phyloP scores from a whole-genome alignment of 805 yeast species.

The Ogataea pilisensis region DNA sequence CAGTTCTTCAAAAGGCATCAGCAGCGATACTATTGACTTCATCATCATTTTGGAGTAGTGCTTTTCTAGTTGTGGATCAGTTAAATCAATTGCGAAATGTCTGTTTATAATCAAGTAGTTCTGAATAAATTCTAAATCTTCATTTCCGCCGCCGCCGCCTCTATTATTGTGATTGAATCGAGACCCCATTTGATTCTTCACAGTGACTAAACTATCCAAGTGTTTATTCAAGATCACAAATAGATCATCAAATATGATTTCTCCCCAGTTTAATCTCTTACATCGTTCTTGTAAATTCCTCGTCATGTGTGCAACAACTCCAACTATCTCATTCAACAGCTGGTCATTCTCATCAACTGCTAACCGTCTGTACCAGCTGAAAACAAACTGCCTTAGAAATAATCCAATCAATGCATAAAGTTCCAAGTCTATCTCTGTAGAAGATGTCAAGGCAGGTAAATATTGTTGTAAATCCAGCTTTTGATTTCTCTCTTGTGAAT shows the following conservation, averaged over 20 bases:
- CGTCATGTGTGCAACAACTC: slow-evolving; percentile 36
- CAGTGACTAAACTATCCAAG: slow-evolving; percentile 9
- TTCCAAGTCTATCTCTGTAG: slow-evolving; percentile 38
- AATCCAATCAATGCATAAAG: slow-evolving; percentile 45
- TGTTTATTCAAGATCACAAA: slow-evolving; percentile 37
- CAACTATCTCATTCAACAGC: slow-evolving; percentile 38
- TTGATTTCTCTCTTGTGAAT: not conserved
- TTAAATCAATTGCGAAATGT: slow-evolving; percentile 20
- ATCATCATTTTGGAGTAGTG: slow-evolving; percentile 35
- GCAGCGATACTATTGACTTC: slow-evolving; percentile 29
- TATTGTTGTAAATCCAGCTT: slow-evolving; percentile 10
- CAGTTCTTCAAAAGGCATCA: slow-evolving; percentile 39
- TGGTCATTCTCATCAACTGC: slow-evolving; percentile 36
- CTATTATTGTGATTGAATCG: slow-evolving; percentile 7
- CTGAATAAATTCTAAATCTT: slow-evolving; percentile 11
- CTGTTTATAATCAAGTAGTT: slow-evolving; percentile 16
- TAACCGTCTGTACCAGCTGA: slow-evolving; percentile 40
- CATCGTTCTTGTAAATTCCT: slow-evolving; percentile 36
- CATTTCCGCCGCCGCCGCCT: not conserved
- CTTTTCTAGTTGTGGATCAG: slow-evolving; percentile 20
- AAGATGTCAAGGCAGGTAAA: slow-evolving; percentile 38
- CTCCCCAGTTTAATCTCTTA: slow-evolving; percentile 30
- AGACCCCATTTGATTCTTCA: slow-evolving; percentile 11
- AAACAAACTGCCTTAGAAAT: slow-evolving; percentile 42
- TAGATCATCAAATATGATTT: slow-evolving; percentile 40